Conservation (phyloP, 2,329 filamentous ascomycete genomes). For the Claviceps quebecensis region DNA sequence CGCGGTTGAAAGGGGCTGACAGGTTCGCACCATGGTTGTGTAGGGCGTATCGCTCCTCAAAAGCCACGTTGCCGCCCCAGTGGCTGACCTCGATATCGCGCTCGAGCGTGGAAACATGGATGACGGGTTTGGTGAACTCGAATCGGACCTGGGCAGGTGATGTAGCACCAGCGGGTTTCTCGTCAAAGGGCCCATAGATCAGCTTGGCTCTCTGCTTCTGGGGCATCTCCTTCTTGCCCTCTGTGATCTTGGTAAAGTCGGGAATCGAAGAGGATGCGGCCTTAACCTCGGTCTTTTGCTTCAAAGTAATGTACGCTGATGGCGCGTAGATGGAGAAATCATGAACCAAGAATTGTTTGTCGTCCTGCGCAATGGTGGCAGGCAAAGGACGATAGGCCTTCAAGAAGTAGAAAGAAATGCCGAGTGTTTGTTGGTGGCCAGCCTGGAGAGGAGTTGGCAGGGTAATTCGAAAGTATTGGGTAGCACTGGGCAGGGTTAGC, state of each 20-base stretch:
- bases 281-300: conserved; percentile 97
- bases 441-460: conserved; percentile 64
- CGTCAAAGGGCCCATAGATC: conserved; percentile 79
- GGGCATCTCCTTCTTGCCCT: conserved; percentile 51
- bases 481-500: conserved; percentile 34
- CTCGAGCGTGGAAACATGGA: conserved; percentile 65
- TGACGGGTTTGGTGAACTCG: conserved; percentile 87
- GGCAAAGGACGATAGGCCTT: conserved; percentile 71
- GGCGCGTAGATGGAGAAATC: conserved; percentile 73
- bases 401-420: conserved; percentile 73
- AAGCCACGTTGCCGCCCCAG: conserved; percentile 93
- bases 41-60: conserved; percentile 86
- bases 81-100: conserved; percentile 91
- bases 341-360: conserved; percentile 76
- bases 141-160: conserved; percentile 71
- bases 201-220: conserved; percentile 74
- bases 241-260: conserved; percentile 64
- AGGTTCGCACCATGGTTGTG: conserved; percentile 75
- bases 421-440: conserved; percentile 68
- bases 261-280: conserved; percentile 64
- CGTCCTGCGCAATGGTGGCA: conserved; percentile 66
- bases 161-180: conserved; percentile 62
- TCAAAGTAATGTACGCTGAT: conserved; percentile 70
- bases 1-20: conserved; percentile 56
- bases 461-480: conserved; percentile 73